phyloP scores from a whole-genome alignment of 306 rosid genomes.

The Cucumis hystrix region DNA sequence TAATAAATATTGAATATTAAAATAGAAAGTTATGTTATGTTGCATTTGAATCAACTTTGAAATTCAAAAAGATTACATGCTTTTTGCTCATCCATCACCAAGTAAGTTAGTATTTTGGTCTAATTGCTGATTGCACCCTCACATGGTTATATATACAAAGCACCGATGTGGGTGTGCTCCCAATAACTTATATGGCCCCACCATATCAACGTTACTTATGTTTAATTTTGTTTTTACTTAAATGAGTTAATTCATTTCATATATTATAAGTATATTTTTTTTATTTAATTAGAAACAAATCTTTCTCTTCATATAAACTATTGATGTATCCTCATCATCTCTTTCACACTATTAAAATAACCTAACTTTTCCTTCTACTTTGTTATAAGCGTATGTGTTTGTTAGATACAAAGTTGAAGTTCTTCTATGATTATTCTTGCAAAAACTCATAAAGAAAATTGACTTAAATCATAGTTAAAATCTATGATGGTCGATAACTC shows the following conservation, averaged over 20 bases:
- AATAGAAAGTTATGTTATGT: not conserved
- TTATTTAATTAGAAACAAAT: too few relatives aligned
- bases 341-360: too few relatives aligned
- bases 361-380: too few relatives aligned
- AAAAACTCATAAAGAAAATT: too few relatives aligned
- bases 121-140: not conserved
- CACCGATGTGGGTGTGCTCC: not conserved
- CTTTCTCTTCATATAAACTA: too few relatives aligned
- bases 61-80: not conserved
- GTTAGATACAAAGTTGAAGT: too few relatives aligned
- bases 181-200: not conserved
- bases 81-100: not conserved
- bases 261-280: not conserved
- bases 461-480: too few relatives aligned
- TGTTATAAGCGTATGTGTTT: too few relatives aligned
- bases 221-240: not conserved
- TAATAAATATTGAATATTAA: not conserved
- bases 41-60: slow-evolving; percentile 3
- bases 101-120: not conserved
- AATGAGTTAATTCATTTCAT: not conserved
- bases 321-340: too few relatives aligned
- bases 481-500: too few relatives aligned
- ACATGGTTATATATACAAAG: not conserved
- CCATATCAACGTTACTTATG: not conserved
- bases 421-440: too few relatives aligned